A percentile compares a stretch with the other conserved stretches of the same genome.
phyloP scores from a whole-genome alignment of 2,329 filamentous ascomycete species.

The Monilinia fructicola region DNA sequence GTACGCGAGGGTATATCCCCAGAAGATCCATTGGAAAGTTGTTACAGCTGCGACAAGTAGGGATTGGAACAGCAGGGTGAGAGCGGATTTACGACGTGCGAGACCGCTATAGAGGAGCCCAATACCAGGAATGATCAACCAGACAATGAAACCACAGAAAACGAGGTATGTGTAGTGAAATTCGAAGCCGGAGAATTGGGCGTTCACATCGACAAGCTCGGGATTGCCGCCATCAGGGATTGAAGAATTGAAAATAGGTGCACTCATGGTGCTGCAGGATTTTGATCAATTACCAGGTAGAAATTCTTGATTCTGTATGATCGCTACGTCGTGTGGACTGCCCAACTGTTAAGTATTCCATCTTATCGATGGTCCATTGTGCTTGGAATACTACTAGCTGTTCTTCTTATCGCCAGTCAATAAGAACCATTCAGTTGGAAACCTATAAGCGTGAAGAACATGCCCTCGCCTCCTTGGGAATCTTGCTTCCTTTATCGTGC shows the following conservation, averaged over 20 bases:
- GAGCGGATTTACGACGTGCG: slow-evolving; percentile 59
- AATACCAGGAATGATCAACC: slow-evolving; percentile 66
- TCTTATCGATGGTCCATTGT: no score
- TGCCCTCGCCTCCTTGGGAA: no score
- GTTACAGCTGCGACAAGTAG: slow-evolving; percentile 57
- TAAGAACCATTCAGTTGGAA: background rate
- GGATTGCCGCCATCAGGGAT: slow-evolving; percentile 55
- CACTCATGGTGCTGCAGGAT: background rate
- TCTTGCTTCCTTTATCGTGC: no score
- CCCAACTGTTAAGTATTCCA: no score
- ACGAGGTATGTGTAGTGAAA: slow-evolving; percentile 61
- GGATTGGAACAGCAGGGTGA: slow-evolving; percentile 62
- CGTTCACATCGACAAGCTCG: slow-evolving; percentile 49
- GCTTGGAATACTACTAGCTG: no score
- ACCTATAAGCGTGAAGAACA: no score
- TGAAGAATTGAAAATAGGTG: slow-evolving; percentile 34
- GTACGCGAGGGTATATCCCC: slow-evolving; percentile 64
- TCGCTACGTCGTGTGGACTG: no score
- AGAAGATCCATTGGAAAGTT: slow-evolving; percentile 61
- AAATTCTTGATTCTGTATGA: no score
- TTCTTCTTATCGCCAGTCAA: no score
- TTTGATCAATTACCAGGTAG: no score
- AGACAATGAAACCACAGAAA: slow-evolving; percentile 60
- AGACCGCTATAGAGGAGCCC: slow-evolving; percentile 65
- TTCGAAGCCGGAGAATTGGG: slow-evolving; percentile 58